Base-by-base conservation (phyloP, 495 filamentous ascomycete species). In the Melanomma pulvis-pyrius region DNA sequence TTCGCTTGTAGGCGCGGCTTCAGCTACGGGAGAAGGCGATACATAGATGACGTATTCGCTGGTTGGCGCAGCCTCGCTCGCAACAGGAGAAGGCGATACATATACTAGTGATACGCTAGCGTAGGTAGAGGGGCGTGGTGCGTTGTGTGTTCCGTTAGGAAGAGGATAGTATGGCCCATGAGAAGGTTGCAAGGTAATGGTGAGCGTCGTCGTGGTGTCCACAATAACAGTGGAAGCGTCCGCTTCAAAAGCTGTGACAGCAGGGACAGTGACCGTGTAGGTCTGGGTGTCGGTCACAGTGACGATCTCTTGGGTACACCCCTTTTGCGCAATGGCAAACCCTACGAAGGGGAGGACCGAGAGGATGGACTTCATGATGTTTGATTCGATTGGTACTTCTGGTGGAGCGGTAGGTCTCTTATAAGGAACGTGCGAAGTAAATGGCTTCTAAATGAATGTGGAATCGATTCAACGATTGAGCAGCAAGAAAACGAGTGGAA, bases 321-420 rank as follows among this genome's bases (percentile, higher is more conserved):
- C 47, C 25, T 54, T 6, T 22, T 59, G 17, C 5, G 68, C 59
- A 36, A 53, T 13, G 6, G 36, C 60, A 53, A 71, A 36, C 36
- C 68, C 59, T n/a, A 67, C 21, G 41, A 63, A n/a, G 51, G 68
- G 58, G 7, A 57, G 26, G 12, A 60, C 17, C 26, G 32, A 24
- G 4, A 64, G 26, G 29, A 71, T 12, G 17, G 63, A 63, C 53
- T 67, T 71, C 68, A 71, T 71, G 24, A 59, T 64, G 36, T 44
- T 44, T 15, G 39, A 44, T 44, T 56, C 47, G 21, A 58, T 28
- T 32, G 32, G 58, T 30, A 44, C 13, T 24, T 26, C 1, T 21
- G 7, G n/a, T 47, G 25, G 48, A 64, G 63, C 53, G n/a, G 21
- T 17, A 21, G 24, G 15, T 26, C 19, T 36, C 29, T 50, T 57